Percentiles rank a stretch among this genome's conserved stretches.
These are phyloP conservation scores for Mortierella sp. DNA, from an alignment of 371 early-diverging fungal genomes.

Conservation along the genomic window DNA sequence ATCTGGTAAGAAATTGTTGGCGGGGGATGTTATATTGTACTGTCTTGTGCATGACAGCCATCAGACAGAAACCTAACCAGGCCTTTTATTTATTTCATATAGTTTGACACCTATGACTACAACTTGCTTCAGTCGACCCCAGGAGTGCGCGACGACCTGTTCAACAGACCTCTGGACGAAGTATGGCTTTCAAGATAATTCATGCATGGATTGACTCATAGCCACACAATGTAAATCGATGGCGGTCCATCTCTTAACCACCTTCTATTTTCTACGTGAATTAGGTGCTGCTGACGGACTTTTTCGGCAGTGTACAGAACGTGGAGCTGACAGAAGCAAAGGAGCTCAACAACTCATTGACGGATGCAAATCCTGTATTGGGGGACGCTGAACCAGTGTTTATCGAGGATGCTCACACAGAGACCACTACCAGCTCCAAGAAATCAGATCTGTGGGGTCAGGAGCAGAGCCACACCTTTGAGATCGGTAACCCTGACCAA, in stretches of 20 bases:
- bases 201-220: not conserved
- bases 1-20: constrained; percentile 67
- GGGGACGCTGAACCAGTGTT: constrained; percentile 8
- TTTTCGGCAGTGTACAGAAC: constrained; percentile 94
- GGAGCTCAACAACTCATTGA: constrained; percentile 21
- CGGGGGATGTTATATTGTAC: too few relatives aligned
- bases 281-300: constrained; percentile 89
- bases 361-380: constrained; percentile 7
- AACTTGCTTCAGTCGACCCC: constrained; percentile 84
- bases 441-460: not conserved
- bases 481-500: constrained; percentile 44
- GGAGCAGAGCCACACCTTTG: constrained; percentile 41
- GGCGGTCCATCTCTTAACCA: not conserved
- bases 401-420: constrained; percentile 6
- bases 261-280: too few relatives aligned
- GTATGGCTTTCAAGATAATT: constrained; percentile 42
- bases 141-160: constrained; percentile 87
- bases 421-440: not conserved
- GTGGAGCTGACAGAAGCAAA: constrained; percentile 79
- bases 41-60: not conserved
- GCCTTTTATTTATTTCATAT: not conserved
- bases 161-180: constrained; percentile 77
- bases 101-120: constrained; percentile 87
- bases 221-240: not conserved
- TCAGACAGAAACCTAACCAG: not conserved